Conservation (phyloP, 495 filamentous ascomycete species). For the Daldinia concentrica region DNA sequence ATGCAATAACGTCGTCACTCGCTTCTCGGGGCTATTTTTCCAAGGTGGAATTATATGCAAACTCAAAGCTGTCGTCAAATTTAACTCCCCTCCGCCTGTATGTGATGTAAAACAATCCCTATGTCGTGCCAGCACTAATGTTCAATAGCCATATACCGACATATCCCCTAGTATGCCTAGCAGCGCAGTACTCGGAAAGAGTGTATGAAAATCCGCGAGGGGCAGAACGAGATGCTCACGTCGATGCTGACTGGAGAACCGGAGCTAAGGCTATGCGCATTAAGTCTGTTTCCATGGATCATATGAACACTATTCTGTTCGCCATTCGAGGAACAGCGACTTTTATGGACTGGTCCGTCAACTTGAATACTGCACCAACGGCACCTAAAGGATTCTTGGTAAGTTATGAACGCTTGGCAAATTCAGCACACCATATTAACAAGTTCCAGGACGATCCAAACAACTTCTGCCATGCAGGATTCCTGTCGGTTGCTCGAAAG, state of each 20-base stretch:
- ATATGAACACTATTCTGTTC: slow-evolving; percentile 79
- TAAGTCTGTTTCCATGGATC: slow-evolving; percentile 77
- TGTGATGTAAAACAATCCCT: slow-evolving; percentile 37
- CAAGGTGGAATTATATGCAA: slow-evolving; percentile 82
- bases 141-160: slow-evolving; percentile 67
- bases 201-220: slow-evolving; percentile 72
- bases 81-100: slow-evolving; percentile 73
- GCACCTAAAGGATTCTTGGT: slow-evolving; percentile 72
- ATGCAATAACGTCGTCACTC: slow-evolving; percentile 51
- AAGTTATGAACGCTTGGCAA: slow-evolving; percentile 31
- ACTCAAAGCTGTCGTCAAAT: slow-evolving; percentile 74
- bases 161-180: slow-evolving; percentile 76
- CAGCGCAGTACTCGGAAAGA: slow-evolving; percentile 74
- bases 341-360: slow-evolving; percentile 86
- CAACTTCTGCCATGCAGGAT: slow-evolving; percentile 82
- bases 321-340: slow-evolving; percentile 81
- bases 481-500: slow-evolving; percentile 74
- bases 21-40: slow-evolving; percentile 69
- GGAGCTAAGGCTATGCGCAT: slow-evolving; percentile 87
- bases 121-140: background rate
- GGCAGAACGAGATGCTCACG: slow-evolving; percentile 68
- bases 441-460: slow-evolving; percentile 68
- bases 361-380: slow-evolving; percentile 71
- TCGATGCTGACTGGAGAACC: slow-evolving; percentile 71
- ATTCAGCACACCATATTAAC: slow-evolving; percentile 5